Conservation (phyloP, 2,329 filamentous ascomycete genomes). For the Dactylellina parvicollis region DNA sequence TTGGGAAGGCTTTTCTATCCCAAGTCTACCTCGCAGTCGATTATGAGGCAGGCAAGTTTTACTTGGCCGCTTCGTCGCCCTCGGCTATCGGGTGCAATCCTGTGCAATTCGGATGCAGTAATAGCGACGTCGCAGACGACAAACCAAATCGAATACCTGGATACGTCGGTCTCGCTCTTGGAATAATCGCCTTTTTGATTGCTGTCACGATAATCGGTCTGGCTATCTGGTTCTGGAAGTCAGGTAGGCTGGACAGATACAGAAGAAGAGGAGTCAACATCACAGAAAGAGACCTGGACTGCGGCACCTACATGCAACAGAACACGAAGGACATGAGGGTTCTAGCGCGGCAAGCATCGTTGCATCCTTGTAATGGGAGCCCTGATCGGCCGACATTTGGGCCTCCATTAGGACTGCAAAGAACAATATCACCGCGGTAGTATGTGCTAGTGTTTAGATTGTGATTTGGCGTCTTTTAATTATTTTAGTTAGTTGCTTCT, state of each 20-base stretch:
- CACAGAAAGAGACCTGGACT: constrained; percentile 33
- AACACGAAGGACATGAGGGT: constrained; percentile 46
- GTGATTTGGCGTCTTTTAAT: background rate
- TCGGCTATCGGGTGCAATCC: constrained; percentile 42
- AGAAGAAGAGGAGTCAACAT: constrained; percentile 44
- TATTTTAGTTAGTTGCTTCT: constrained; percentile 1
- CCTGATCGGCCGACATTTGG: constrained; percentile 19
- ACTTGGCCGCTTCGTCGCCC: constrained; percentile 40
- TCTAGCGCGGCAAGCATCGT: constrained; percentile 40
- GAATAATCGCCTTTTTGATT: constrained; percentile 25
- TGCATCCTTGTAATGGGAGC: constrained; percentile 24
- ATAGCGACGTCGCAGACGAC: background rate
- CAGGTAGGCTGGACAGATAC: constrained; percentile 40
- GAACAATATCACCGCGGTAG: background rate
- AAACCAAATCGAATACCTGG: constrained; percentile 6
- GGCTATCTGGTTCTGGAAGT: constrained; percentile 50
- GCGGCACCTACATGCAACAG: constrained; percentile 40
- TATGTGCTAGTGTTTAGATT: background rate
- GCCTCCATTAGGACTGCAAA: background rate
- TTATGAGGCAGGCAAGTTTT: constrained; percentile 49
- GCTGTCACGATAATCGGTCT: constrained; percentile 7
- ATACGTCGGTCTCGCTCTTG: constrained; percentile 43
- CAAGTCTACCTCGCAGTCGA: constrained; percentile 43
- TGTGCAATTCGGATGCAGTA: constrained; percentile 12
- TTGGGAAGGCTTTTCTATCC: constrained; percentile 49